Evolutionary conservation across 495 filamentous ascomycete species (phyloP).

Genomic region (Aspergillus avenaceus): DNA sequence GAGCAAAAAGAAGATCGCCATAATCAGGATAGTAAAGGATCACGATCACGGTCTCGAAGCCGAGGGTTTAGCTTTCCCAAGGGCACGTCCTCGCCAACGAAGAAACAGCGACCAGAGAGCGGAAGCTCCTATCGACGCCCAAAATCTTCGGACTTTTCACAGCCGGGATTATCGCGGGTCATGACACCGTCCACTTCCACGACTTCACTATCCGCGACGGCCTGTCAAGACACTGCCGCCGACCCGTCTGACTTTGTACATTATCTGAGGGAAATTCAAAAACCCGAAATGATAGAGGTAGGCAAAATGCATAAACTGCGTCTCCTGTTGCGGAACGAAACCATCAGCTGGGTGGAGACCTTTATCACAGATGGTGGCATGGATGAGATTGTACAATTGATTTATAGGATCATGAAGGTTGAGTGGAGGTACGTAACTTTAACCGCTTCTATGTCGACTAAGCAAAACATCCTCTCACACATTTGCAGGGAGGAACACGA

Average conservation of each 20-base stretch:
- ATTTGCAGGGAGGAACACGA: slow-evolving; percentile 87
- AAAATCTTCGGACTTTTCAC: slow-evolving; percentile 38
- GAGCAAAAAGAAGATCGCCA: slow-evolving; percentile 33
- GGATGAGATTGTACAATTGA: slow-evolving; percentile 79
- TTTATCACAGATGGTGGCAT: slow-evolving; percentile 90
- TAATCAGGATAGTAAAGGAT: slow-evolving; percentile 47
- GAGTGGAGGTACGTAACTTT: slow-evolving; percentile 79
- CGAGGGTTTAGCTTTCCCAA: slow-evolving; percentile 73
- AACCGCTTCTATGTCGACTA: not conserved
- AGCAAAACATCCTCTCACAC: slow-evolving; percentile 10
- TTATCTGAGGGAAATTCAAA: slow-evolving; percentile 71
- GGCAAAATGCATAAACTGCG: slow-evolving; percentile 91
- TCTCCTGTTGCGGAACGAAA: slow-evolving; percentile 87
- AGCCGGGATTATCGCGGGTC: slow-evolving; percentile 45
- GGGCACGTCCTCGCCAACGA: slow-evolving; percentile 52
- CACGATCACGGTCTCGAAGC: slow-evolving; percentile 61
- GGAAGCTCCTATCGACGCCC: slow-evolving; percentile 35
- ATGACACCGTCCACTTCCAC: slow-evolving; percentile 38
- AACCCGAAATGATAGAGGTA: slow-evolving; percentile 83
- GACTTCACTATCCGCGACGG: slow-evolving; percentile 38
- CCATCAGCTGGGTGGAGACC: slow-evolving; percentile 86
- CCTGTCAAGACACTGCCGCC: slow-evolving; percentile 43
- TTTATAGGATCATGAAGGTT: slow-evolving; percentile 87
- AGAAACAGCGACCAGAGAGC: slow-evolving; percentile 50
- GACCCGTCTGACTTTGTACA: slow-evolving; percentile 75